A percentile compares a stretch with the other conserved stretches of the same genome.
These are phyloP conservation scores for Penicillium sp. DNA, from an alignment of 2,329 filamentous ascomycete genomes.

Conservation along the genomic window DNA sequence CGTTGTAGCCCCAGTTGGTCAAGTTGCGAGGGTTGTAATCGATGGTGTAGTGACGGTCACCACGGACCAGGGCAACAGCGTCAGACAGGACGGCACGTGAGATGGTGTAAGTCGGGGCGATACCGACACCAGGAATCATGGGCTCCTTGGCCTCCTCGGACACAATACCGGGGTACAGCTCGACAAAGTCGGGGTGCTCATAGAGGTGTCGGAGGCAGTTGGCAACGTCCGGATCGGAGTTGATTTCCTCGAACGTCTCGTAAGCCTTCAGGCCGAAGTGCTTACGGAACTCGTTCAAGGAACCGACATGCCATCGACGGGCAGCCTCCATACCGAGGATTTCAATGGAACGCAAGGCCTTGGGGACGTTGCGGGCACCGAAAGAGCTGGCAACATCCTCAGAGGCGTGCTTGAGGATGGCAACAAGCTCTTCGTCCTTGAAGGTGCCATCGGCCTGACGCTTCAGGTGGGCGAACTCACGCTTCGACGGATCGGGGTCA, in stretches of 20 bases:
- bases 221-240: slow-evolving; percentile 65
- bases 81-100: slow-evolving; percentile 71
- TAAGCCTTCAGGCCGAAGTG: slow-evolving; percentile 73
- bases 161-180: slow-evolving; percentile 73
- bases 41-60: slow-evolving; percentile 71
- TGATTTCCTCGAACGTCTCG: slow-evolving; percentile 75
- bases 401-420: slow-evolving; percentile 61
- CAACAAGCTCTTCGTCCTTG: slow-evolving; percentile 68
- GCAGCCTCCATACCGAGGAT: slow-evolving; percentile 74
- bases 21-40: slow-evolving; percentile 68
- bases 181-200: slow-evolving; percentile 71
- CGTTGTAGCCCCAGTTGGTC: slow-evolving; percentile 78
- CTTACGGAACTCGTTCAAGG: slow-evolving; percentile 77
- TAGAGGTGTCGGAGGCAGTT: slow-evolving; percentile 57
- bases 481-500: slow-evolving; percentile 60
- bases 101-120: slow-evolving; percentile 69
- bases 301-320: slow-evolving; percentile 68
- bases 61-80: slow-evolving; percentile 69
- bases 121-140: slow-evolving; percentile 67
- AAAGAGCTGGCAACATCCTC: slow-evolving; percentile 64
- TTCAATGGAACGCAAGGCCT: slow-evolving; percentile 67
- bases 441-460: slow-evolving; percentile 63
- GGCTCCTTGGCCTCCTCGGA: slow-evolving; percentile 69
- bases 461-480: slow-evolving; percentile 61
- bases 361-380: slow-evolving; percentile 67